Evolutionary conservation across 345 rosid species (phyloP).

Genomic region (Trapa bicornis): DNA sequence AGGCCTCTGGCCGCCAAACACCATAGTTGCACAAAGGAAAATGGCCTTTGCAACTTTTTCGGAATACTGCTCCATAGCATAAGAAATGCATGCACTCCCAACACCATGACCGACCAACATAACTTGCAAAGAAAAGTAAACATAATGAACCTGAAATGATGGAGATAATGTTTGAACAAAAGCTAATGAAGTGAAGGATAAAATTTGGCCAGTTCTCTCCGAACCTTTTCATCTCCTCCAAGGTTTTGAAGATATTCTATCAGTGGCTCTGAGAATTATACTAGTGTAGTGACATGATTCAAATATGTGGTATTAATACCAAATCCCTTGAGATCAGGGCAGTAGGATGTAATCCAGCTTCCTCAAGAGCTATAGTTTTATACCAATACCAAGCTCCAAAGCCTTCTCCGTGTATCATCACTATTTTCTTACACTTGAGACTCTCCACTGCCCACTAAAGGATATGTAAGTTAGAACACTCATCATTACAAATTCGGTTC

Average conservation of each 20-base stretch:
- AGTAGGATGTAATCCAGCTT: conserved; percentile 57
- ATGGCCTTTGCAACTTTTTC: conserved; percentile 71
- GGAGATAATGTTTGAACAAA: background rate
- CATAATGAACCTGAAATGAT: background rate
- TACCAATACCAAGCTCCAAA: conserved; percentile 99
- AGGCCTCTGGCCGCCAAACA: conserved; percentile 74
- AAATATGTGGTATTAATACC: conserved; percentile 70
- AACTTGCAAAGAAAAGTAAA: conserved; percentile 30
- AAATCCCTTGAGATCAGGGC: conserved; percentile 73
- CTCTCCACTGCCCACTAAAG: conserved; percentile 42
- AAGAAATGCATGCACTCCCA: conserved; percentile 84
- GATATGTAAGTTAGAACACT: conserved; percentile 1
- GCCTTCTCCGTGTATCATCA: conserved; percentile 86
- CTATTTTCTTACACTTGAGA: conserved; percentile 42
- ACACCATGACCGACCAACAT: conserved; percentile 79
- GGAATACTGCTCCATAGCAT: conserved; percentile 67
- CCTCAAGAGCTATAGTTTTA: conserved; percentile 75
- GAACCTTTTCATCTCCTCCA: conserved; percentile 82
- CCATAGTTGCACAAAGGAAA: conserved; percentile 88
- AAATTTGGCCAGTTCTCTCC: background rate
- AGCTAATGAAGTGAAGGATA: background rate
- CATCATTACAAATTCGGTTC: background rate
- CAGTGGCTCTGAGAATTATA: conserved; percentile 76
- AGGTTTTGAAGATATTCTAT: conserved; percentile 44
- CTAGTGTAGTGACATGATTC: conserved; percentile 52